phyloP scores from a whole-genome alignment of 2,329 filamentous ascomycete genomes.

The Hypoxylon sp. region DNA sequence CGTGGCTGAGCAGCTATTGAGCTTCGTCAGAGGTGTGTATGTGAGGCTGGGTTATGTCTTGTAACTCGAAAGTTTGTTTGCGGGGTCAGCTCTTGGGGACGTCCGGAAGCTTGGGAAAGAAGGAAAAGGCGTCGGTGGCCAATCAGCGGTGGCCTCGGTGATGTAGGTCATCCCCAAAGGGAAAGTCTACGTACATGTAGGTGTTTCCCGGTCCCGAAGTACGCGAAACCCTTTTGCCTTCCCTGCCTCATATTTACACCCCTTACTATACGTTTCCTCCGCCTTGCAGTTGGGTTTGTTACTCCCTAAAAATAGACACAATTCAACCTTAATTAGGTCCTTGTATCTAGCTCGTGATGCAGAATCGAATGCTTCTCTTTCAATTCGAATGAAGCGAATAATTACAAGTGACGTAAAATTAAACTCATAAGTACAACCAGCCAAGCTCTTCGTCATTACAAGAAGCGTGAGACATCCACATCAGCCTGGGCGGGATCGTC shows the following conservation, averaged over 20 bases:
- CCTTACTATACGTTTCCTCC: not conserved
- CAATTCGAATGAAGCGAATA: not conserved
- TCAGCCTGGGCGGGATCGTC: conserved; percentile 7
- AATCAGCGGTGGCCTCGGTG: conserved; percentile 34
- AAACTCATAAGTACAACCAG: conserved; percentile 18
- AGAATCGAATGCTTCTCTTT: conserved; percentile 11
- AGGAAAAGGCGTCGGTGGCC: conserved; percentile 8
- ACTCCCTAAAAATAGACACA: conserved; percentile 28
- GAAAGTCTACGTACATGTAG: conserved; percentile 12
- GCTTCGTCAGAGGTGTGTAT: conserved; percentile 35
- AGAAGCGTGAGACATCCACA: conserved; percentile 20
- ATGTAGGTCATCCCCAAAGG: conserved; percentile 18
- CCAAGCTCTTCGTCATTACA: conserved; percentile 20
- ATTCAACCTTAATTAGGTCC: conserved; percentile 23
- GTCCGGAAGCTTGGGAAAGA: conserved; percentile 37
- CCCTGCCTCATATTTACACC: not conserved
- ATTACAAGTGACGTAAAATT: conserved; percentile 18
- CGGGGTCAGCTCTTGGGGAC: conserved; percentile 43
- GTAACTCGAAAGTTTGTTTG: conserved; percentile 29
- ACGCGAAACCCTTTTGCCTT: conserved; percentile 15
- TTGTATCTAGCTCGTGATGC: conserved; percentile 16
- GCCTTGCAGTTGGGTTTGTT: not conserved
- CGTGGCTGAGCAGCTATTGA: conserved; percentile 30
- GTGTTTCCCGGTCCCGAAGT: conserved; percentile 34
- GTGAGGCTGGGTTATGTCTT: conserved; percentile 26